Conservation (phyloP, 1,139 yeast species). For the Geotrichum bryndzae region DNA sequence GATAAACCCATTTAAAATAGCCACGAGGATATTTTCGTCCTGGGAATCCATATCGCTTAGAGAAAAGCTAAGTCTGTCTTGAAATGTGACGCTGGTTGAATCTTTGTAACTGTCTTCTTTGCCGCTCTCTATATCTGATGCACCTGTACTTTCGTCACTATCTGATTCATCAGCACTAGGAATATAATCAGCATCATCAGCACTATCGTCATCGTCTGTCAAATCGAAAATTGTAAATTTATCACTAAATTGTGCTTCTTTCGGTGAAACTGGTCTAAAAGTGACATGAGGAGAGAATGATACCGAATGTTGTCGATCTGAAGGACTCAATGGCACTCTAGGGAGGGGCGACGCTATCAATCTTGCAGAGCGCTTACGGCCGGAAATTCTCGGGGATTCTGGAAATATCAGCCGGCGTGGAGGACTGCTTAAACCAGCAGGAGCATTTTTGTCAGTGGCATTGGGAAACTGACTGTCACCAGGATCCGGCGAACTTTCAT, state of each 20-base stretch:
- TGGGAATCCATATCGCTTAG: slow-evolving; percentile 5
- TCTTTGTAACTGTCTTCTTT: slow-evolving; percentile 4
- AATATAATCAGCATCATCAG: not conserved
- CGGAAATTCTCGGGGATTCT: not conserved
- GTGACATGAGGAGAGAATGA: not conserved
- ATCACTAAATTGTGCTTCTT: not conserved
- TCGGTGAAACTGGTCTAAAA: not conserved
- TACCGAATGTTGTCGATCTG: not conserved
- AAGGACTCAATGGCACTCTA: not conserved
- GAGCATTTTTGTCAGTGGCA: not conserved
- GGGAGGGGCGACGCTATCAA: not conserved
- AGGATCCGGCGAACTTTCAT: not conserved
- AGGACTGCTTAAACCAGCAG: not conserved
- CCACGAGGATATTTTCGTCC: not conserved
- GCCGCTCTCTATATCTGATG: not conserved
- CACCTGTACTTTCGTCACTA: not conserved
- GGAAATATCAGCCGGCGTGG: not conserved
- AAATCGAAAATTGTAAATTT: slow-evolving; percentile 4
- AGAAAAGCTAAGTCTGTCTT: slow-evolving; percentile 7
- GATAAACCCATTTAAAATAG: not conserved
- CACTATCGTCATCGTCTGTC: not conserved
- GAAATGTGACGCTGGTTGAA: slow-evolving; percentile 3
- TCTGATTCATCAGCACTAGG: not conserved
- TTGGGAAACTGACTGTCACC: not conserved
- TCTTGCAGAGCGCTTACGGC: not conserved